phyloP scores from a whole-genome alignment of 2,329 filamentous ascomycete species.

The Colletotrichum sublineola region DNA sequence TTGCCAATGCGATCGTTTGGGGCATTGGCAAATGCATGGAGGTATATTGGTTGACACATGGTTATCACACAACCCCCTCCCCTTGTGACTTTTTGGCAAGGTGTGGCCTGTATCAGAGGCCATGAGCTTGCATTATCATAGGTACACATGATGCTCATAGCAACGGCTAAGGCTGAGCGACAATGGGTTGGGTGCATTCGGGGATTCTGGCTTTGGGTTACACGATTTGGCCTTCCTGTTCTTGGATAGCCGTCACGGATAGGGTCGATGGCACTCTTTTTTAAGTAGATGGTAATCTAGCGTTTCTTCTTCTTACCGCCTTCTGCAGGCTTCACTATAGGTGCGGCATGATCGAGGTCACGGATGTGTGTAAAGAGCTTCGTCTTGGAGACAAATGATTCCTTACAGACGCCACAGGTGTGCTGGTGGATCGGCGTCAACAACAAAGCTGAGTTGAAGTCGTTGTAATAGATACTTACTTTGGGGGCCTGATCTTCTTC shows the following conservation, averaged over 20 bases:
- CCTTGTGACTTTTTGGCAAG: background rate
- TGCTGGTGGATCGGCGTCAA: slow-evolving; percentile 49
- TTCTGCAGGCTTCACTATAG: slow-evolving; percentile 42
- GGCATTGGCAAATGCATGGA: slow-evolving; percentile 6
- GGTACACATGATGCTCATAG: background rate
- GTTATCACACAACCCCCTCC: background rate
- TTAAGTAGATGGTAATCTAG: slow-evolving; percentile 42
- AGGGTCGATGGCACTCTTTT: background rate
- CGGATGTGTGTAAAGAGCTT: slow-evolving; percentile 81
- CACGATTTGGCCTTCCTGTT: background rate
- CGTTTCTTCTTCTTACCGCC: slow-evolving; percentile 55
- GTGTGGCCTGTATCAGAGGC: background rate
- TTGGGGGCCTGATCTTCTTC: slow-evolving; percentile 50
- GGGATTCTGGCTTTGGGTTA: background rate
- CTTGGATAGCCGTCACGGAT: background rate
- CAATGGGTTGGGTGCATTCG: background rate
- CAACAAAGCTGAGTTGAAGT: background rate
- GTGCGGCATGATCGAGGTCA: slow-evolving; percentile 73
- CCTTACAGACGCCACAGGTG: slow-evolving; percentile 60
- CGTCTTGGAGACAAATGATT: slow-evolving; percentile 71
- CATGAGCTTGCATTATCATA: background rate
- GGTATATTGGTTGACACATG: background rate
- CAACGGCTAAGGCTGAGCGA: background rate
- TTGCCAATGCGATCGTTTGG: background rate
- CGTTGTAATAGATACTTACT: slow-evolving; percentile 50